These are phyloP conservation scores for Euphorbia celastroides DNA, from an alignment of 441 rosid species.

Conservation along the genomic window DNA sequence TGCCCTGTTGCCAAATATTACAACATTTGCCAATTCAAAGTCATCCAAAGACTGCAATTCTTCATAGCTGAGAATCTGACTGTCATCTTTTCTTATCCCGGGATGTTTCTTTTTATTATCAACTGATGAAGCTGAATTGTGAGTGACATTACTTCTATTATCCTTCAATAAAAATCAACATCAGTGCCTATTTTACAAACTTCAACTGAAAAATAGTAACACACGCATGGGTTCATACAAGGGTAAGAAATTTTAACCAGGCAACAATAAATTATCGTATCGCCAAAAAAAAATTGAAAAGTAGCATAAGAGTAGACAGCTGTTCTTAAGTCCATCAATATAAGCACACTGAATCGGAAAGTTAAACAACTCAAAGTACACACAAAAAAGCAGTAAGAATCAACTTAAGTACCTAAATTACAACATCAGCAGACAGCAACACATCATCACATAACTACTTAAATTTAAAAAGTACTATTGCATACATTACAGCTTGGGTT, in stretches of 20 bases:
- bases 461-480: no score
- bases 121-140: conserved; percentile 35
- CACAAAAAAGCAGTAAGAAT: no score
- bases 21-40: conserved; percentile 75
- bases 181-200: not conserved
- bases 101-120: conserved; percentile 27
- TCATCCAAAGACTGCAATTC: conserved; percentile 78
- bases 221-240: not conserved
- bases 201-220: not conserved
- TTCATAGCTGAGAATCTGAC: conserved; percentile 49
- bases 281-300: not conserved
- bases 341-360: not conserved
- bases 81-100: conserved; percentile 22
- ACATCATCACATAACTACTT: no score
- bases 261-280: not conserved
- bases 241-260: not conserved
- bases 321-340: conserved; percentile 1
- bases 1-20: conserved; percentile 69
- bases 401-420: no score
- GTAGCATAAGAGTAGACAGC: no score
- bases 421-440: no score
- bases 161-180: conserved; percentile 42
- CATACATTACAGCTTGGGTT: no score
- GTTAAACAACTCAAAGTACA: not conserved
- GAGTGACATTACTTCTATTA: conserved; percentile 30